Conservation (phyloP, 768 basidiomycete genomes). For the Rhodotorula graminis region DNA sequence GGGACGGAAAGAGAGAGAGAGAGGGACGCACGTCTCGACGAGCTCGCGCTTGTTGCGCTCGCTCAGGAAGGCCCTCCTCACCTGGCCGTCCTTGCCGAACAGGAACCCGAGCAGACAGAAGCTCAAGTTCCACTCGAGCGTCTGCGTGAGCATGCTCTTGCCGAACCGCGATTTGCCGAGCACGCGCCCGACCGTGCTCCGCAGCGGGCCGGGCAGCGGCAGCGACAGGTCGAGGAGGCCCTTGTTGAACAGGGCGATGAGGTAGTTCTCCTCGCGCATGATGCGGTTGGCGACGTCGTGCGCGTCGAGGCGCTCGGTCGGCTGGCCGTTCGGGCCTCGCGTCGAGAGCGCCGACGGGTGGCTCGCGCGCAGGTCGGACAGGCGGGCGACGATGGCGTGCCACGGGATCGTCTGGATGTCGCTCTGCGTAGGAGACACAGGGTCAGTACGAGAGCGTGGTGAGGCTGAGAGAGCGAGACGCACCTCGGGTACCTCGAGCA, state of each 20-base stretch:
- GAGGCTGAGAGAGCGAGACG: slow-evolving; percentile 39
- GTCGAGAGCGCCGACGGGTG: slow-evolving; percentile 88
- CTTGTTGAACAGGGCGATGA: slow-evolving; percentile 96
- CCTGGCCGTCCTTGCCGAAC: slow-evolving; percentile 82
- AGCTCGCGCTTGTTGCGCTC: slow-evolving; percentile 70
- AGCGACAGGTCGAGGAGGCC: slow-evolving; percentile 82
- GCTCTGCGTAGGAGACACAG: slow-evolving; percentile 54
- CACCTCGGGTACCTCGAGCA: slow-evolving; percentile 92
- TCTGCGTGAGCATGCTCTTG: slow-evolving; percentile 75
- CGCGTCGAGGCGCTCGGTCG: slow-evolving; percentile 74
- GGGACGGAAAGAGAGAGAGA: neutral
- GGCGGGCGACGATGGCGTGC: slow-evolving; percentile 87
- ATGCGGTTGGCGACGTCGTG: slow-evolving; percentile 98
- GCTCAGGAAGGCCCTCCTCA: slow-evolving; percentile 85
- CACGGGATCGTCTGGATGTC: slow-evolving; percentile 98
- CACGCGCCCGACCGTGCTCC: slow-evolving; percentile 30
- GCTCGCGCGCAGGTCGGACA: slow-evolving; percentile 80
- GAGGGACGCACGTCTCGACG: slow-evolving; percentile 68
- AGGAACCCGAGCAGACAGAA: slow-evolving; percentile 94
- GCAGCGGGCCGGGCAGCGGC: slow-evolving; percentile 58
- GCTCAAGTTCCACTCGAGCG: slow-evolving; percentile 93
- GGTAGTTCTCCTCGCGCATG: slow-evolving; percentile 95
- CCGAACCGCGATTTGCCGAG: slow-evolving; percentile 49
- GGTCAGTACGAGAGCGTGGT: slow-evolving; percentile 11
- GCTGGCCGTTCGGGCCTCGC: slow-evolving; percentile 46